Base-by-base conservation (phyloP, 2,329 filamentous ascomycete genomes). In the Pleomassaria siparia region DNA sequence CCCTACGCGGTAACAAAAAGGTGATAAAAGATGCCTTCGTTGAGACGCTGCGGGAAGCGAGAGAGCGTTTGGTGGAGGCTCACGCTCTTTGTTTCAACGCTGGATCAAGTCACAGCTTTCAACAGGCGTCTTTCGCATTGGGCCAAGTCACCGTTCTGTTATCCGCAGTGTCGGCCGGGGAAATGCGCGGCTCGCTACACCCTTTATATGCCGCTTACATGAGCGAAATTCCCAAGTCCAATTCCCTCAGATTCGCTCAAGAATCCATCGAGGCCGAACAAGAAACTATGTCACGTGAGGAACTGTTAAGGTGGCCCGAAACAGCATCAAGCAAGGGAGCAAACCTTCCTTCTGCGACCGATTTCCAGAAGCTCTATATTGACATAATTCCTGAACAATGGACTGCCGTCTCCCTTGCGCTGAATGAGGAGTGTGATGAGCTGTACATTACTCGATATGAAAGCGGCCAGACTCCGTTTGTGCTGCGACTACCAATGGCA, bases 381-480 rank as follows among this genome's bases (percentile, higher is more conserved):
- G 88, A 96, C 62, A 87, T 92, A 41, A 84, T 99, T 5, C 95
- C 94, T 0, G 73, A 77, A 30, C 77, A 80, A 6, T 99, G 94
- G 94, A 90, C 85, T 39, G 87, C 91, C 1, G 76, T 99, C 9
- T 97, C 91, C 0, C 75, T 99, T 36, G 88, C 88, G 0, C 72
- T 99, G 13, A 94, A 88, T 62, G 88, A 95, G 44, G 86, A 86
- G 56, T 82, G 80, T 30, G 87, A 89, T 45, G 94, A 97, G 64
- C 80, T 99, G 4, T 91, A 89, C 57, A 85, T 97, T 53, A 91
- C 89, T n/a, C 90, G 90, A 60, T 83, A 96, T 26, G 85, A 89
- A 53, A 79, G 84, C 9, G 84, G 83, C 1, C 81, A 87, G 42
- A 84, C 82, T 21, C 94, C 94, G 0, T 95, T 99, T 62, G 84